Evolutionary conservation across 192 early-diverging fungal genomes (phyloP), one percentile per base, ranked within the genome.

Genomic region (Ambispora gerdemannii): DNA sequence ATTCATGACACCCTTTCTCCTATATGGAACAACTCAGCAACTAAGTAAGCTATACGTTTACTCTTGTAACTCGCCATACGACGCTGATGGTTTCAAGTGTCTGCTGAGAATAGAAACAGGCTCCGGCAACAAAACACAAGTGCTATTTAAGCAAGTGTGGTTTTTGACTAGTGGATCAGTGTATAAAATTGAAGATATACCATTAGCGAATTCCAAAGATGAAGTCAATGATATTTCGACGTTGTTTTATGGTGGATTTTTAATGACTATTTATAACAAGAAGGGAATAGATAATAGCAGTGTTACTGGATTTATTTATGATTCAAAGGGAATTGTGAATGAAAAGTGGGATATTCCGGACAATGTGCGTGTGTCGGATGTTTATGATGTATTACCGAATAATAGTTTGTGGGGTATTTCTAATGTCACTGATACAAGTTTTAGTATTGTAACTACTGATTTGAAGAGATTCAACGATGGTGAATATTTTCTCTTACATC

Each of bases 91-190:
- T 13, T 58, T 20, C 24, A 58, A 58, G 13, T 58, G 55, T 24
- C 2, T 58, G 28, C 28, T 58, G 11, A 13, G 24, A 13, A 28
- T 58, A 20, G 55, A 58, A 58, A 20, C 13, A 30, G 24, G 1
- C 11, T 1, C 13, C 24, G 55, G 11, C 13, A 58, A 20, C 0
- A 58, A 0, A 11, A 58, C 13, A 24, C 55, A 30, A 28, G 19
- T 20, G 13, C 13, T 30, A 0, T 58, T 20, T 30, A 58, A 22
- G 55, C 0, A 28, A 20, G 55, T 30, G 24, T 27, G 28, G 22
- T 58, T 58, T 58, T 30, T 58, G 13, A 58, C 19, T 58, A 28
- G 22, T 58, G 55, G 55, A 58, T 58, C 55, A 58, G 55, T 58
- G 11, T 20, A 28, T 58, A 13, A 2, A 58, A 22, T 58, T 20